These are phyloP conservation scores for Boletus semigastroideus DNA, from an alignment of 1,284 basidiomycete genomes.

Conservation along the genomic window DNA sequence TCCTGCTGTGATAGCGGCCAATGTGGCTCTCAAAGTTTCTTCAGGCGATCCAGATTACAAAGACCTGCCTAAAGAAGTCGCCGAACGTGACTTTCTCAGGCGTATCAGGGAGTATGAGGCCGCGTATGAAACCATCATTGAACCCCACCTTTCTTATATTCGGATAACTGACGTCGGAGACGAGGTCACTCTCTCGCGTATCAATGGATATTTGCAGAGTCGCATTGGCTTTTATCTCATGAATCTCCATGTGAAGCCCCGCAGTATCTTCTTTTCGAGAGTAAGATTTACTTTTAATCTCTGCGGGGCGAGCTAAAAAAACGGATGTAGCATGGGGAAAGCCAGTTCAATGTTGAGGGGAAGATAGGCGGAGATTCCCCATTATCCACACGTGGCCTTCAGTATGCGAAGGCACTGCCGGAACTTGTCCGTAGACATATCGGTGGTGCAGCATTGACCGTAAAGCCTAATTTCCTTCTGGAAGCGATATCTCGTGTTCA, in stretches of 20 bases:
- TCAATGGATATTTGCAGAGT: constrained; percentile 92
- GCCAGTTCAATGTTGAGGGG: constrained; percentile 94
- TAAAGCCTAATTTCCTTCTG: constrained; percentile 36
- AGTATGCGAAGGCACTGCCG: constrained; percentile 87
- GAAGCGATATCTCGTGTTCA: not conserved
- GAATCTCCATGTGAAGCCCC: constrained; percentile 96
- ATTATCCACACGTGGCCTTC: constrained; percentile 81
- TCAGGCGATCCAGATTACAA: constrained; percentile 98
- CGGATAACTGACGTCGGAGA: constrained; percentile 88
- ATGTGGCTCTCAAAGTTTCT: constrained; percentile 93
- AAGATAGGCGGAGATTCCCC: constrained; percentile 96
- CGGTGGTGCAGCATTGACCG: constrained; percentile 85
- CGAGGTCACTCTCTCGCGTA: constrained; percentile 81
- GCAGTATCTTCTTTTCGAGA: constrained; percentile 95
- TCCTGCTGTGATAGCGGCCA: constrained; percentile 90
- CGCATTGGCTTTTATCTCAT: constrained; percentile 98
- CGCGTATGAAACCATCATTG: constrained; percentile 94
- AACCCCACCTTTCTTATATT: constrained; percentile 83
- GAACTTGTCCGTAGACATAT: constrained; percentile 89
- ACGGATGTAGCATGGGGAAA: constrained; percentile 87
- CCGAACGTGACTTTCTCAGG: constrained; percentile 86
- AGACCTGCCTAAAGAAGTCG: constrained; percentile 81
- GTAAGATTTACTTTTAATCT: constrained; percentile 45
- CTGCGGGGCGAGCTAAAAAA: not conserved
- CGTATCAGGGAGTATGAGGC: constrained; percentile 93